Evolutionary conservation across 305 asterid genomes (phyloP), one percentile per base, ranked within the genome.

Genomic region (Solanum hybrid): DNA sequence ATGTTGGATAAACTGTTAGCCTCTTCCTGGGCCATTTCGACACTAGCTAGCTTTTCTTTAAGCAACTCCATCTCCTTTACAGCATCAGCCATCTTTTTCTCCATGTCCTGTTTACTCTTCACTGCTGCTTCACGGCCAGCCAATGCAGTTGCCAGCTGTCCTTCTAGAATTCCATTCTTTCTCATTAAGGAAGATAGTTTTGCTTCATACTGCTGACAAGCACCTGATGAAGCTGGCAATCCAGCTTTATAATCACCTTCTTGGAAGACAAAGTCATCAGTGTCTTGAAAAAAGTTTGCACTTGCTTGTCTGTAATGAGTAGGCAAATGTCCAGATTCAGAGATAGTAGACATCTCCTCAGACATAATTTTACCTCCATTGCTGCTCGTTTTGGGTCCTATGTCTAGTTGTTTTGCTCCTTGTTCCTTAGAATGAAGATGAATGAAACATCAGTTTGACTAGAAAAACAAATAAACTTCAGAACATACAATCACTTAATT

Each of bases 21-120:
- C 93, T 97, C 99, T 66, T 97, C 99, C 90, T 97, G 98, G n/a
- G 98, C 98, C 91, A 95, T 45, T 90, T 97, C 99, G 72, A 96
- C 90, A 86, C 95, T 93, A 36, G 95, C 90, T 76, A 97, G 92
- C 93, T 94, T 97, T 95, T 96, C 99, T 92, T 94, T 97, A 81
- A 96, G 96, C 92, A 96, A 85, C 88, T 96, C 99, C 87, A 95
- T 87, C 91, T 97, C 99, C 94, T 94, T 97, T 85, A 89, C 66
- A 32, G 95, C 19, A 85, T 96, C 98, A 27, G 93, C 93, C 89
- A 95, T 86, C 90, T 92, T 94, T 86, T 91, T 95, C 92, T 97
- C 99, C 92, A 91, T 90, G 73, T 97, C 99, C 88, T 95, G 96
- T 90, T 93, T 92, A 90, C 95, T 93, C 94, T 91, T 95, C 86